Percentiles rank a stretch among this genome's conserved stretches.
phyloP scores from a whole-genome alignment of 495 filamentous ascomycete genomes.

The Penicillium samsonianum region DNA sequence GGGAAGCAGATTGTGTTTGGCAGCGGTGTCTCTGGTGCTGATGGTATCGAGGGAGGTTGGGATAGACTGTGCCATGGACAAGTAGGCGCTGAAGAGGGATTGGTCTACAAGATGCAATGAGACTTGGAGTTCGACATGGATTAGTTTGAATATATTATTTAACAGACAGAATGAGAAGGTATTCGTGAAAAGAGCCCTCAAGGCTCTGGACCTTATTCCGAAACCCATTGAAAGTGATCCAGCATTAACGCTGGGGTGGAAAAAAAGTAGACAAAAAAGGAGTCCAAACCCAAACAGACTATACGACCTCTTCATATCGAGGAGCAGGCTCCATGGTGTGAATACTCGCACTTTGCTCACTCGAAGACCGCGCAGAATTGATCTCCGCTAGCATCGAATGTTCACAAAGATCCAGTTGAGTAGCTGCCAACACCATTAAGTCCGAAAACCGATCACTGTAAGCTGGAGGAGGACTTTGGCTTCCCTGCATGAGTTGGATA shows the following conservation, averaged over 20 bases:
- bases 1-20: slow-evolving; percentile 44
- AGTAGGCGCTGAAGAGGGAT: slow-evolving; percentile 42
- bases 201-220: background rate
- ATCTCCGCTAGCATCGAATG: background rate
- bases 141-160: background rate
- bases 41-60: slow-evolving; percentile 46
- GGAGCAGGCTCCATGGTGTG: background rate
- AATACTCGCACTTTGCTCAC: background rate
- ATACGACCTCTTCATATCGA: background rate
- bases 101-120: slow-evolving; percentile 35
- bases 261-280: background rate
- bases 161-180: background rate
- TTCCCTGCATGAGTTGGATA: slow-evolving; percentile 10
- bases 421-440: background rate
- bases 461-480: slow-evolving; percentile 16
- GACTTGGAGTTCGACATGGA: background rate
- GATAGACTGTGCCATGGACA: slow-evolving; percentile 41
- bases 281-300: background rate
- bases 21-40: slow-evolving; percentile 39
- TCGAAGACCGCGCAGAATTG: background rate
- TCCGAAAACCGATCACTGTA: slow-evolving; percentile 19
- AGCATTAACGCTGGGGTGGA: background rate
- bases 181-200: background rate
- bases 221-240: background rate
- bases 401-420: background rate